Conservation (phyloP, 768 basidiomycete species). For the Boletus huronensis region DNA sequence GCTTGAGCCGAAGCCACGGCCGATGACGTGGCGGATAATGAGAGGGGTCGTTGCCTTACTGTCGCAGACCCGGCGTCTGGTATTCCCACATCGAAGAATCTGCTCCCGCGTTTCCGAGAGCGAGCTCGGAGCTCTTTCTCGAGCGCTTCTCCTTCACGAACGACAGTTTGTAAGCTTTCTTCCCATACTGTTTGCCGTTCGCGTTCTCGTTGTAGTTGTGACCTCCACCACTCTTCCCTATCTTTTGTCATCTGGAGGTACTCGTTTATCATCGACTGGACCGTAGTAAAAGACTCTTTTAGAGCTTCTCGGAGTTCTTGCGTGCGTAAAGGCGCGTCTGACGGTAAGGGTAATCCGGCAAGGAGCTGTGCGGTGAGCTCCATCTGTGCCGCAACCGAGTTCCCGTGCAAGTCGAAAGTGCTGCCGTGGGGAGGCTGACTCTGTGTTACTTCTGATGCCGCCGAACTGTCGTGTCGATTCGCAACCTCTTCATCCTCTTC, state of each 20-base stretch:
- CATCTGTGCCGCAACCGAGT: conserved; percentile 68
- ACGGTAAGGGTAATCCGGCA: conserved; percentile 38
- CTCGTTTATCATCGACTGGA: conserved; percentile 59
- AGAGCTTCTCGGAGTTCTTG: conserved; percentile 48
- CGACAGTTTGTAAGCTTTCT: conserved; percentile 82
- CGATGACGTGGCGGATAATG: conserved; percentile 7
- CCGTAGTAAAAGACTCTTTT: conserved; percentile 53
- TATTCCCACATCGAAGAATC: conserved; percentile 43
- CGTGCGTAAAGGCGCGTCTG: conserved; percentile 26
- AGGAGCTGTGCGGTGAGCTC: conserved; percentile 72
- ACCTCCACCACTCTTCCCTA: conserved; percentile 79
- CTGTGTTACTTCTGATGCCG: conserved; percentile 40
- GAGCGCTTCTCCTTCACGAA: conserved; percentile 77
- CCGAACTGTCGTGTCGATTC: conserved; percentile 44
- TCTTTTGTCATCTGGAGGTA: conserved; percentile 68
- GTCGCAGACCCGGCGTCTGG: conserved; percentile 18
- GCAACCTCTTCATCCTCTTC: conserved; percentile 30
- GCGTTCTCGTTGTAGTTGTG: conserved; percentile 60
- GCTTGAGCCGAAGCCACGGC: conserved; percentile 16
- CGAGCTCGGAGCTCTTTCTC: conserved; percentile 73
- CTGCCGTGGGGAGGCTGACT: conserved; percentile 53
- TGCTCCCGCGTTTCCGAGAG: conserved; percentile 56
- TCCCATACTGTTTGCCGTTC: conserved; percentile 78
- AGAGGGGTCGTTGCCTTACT: conserved; percentile 21
- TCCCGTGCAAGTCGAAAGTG: conserved; percentile 64